Conservation (phyloP, 75 land plant species). For the Sequoiadendron giganteum region DNA sequence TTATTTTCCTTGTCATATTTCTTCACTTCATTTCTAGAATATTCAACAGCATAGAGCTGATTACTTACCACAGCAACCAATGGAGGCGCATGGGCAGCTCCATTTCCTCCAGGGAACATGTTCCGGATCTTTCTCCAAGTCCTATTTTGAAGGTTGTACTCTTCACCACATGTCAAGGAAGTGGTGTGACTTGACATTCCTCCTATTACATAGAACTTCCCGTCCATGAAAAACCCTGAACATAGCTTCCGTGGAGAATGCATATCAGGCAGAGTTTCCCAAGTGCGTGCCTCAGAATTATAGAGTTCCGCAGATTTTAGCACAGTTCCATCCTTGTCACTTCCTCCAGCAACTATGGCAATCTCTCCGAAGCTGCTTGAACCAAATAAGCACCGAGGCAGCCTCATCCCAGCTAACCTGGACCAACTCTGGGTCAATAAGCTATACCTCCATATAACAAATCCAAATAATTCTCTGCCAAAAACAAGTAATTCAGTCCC, state of each 20-base stretch:
- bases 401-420: constrained; percentile 38
- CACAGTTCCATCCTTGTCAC: constrained; percentile 26
- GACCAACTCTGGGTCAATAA: constrained; percentile 36
- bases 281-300: constrained; percentile 32
- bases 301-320: constrained; percentile 58
- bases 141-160: constrained; percentile 48
- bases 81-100: constrained; percentile 49
- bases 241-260: constrained; percentile 39
- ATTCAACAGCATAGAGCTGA: constrained; percentile 54
- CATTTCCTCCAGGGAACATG: constrained; percentile 45
- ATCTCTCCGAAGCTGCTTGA: constrained; percentile 47
- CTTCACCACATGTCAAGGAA: constrained; percentile 52
- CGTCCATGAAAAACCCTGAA: constrained; percentile 69
- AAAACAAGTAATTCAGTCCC: constrained; percentile 58
- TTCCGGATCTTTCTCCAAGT: constrained; percentile 46
- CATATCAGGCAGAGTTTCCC: constrained; percentile 55
- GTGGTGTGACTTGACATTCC: constrained; percentile 42
- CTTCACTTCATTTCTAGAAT: constrained; percentile 35
- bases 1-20: constrained; percentile 49
- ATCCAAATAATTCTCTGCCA: constrained; percentile 38
- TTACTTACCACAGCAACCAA: constrained; percentile 71
- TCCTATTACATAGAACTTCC: constrained; percentile 70
- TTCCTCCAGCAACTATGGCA: constrained; percentile 63
- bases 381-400: constrained; percentile 57
- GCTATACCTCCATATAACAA: constrained; percentile 52